Conservation (phyloP, 306 rosid species). For the Citrullus mucosospermus region DNA sequence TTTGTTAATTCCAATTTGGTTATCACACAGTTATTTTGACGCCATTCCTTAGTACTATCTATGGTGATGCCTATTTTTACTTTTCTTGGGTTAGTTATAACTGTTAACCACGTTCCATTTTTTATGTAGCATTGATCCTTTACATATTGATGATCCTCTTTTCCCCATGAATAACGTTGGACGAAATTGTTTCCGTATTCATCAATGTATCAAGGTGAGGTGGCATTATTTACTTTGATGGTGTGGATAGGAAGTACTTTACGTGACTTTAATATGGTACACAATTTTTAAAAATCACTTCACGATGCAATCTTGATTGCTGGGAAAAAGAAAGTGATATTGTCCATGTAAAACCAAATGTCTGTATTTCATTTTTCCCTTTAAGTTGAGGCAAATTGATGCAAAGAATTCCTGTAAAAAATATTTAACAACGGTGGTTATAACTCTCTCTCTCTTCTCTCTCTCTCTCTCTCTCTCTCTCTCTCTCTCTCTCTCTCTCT, state of each 20-base stretch:
- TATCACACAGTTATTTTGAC: neutral
- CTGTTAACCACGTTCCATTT: conserved; percentile 10
- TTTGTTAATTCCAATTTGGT: conserved; percentile 9
- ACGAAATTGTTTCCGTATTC: conserved; percentile 93
- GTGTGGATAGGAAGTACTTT: neutral
- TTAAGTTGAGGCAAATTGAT: neutral
- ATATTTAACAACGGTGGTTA: neutral
- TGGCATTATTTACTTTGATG: neutral
- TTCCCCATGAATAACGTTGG: conserved; percentile 86
- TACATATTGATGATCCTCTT: conserved; percentile 94
- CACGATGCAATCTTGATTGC: neutral
- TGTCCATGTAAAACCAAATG: neutral
- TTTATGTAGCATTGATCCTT: conserved; percentile 76
- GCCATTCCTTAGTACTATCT: neutral
- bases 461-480: too few relatives aligned
- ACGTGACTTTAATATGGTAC: neutral
- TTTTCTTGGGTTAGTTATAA: neutral
- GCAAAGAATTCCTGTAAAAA: neutral
- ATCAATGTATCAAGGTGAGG: conserved; percentile 91
- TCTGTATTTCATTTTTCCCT: neutral
- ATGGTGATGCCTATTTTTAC: neutral
- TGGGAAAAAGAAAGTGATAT: neutral
- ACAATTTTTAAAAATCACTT: neutral
- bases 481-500: too few relatives aligned
- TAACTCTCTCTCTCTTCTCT: neutral